Evolutionary conservation across 345 rosid species (phyloP), one percentile per base, ranked within the genome.

Genomic region (Pistacia vera): DNA sequence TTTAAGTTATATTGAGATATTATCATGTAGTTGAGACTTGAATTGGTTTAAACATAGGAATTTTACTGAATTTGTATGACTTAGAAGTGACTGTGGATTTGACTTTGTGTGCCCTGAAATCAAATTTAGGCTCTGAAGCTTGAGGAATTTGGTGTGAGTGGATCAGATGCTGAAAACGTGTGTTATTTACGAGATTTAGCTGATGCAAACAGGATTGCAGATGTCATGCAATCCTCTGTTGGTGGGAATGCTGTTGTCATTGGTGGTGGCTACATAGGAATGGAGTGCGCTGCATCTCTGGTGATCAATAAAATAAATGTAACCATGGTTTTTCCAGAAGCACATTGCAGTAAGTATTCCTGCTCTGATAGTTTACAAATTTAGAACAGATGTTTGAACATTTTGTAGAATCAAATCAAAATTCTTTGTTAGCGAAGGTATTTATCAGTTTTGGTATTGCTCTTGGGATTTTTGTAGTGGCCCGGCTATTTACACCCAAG

Each of bases 241-340:
- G 88, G 88, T 62, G 94, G 96, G 69, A 89, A 92, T 82, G 97
- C 98, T 66, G 92, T 96, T 74, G 95, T 96, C 70, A 96, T 96
- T 1, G 99, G 98, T 13, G 99, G 98, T 78, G 99, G 99, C 79
- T 96, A 96, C 78, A 90, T 96, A 60, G 97, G 98, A 83, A 96
- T 96, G 99, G 99, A 96, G 82, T 92, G 98, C 77, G 95, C 99
- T 70, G 97, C 98, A 73, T 96, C 99, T 71, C 84, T 96, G 96
- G 69, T 88, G 80, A 93, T 89, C 85, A 93, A 91, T 87, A 91
- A 87, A 80, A 91, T 92, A 69, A 92, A 90, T 54, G 97, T 93
- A 64, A 91, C 99, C 13, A 89, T 96, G 98, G 99, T 96, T 85
- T 96, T 96, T 86, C 99, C 99, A 20, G 99, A 96, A 85, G 92